Conservation (phyloP, 1,139 yeast species). For the Magnusiomyces paraingens region DNA sequence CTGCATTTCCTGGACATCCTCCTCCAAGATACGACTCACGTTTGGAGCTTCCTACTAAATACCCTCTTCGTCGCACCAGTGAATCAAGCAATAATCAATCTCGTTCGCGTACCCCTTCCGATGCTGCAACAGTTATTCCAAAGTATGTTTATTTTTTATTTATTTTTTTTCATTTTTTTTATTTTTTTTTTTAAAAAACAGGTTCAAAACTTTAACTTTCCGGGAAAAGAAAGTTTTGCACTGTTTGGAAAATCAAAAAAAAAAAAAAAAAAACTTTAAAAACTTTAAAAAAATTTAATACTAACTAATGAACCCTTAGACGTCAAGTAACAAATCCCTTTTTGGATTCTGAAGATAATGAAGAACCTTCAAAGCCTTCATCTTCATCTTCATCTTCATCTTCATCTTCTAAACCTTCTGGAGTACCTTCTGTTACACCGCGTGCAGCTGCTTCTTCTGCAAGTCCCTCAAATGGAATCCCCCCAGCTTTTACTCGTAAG, state of each 20-base stretch:
- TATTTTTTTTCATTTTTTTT: neutral
- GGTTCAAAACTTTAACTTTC: too few relatives aligned
- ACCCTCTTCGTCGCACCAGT: too few relatives aligned
- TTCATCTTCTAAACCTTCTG: neutral
- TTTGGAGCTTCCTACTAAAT: too few relatives aligned
- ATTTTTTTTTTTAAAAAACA: neutral
- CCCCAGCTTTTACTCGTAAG: neutral
- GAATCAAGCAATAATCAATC: too few relatives aligned
- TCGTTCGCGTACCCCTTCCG: too few relatives aligned
- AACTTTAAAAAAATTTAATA: neutral
- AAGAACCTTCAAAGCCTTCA: neutral
- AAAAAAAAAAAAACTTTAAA: too few relatives aligned
- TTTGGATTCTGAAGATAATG: slow-evolving; percentile 8
- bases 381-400: neutral
- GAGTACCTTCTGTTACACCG: neutral
- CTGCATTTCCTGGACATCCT: too few relatives aligned
- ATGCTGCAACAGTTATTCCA: too few relatives aligned
- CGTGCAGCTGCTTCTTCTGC: neutral
- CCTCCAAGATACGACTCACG: too few relatives aligned
- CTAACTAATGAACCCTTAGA: neutral
- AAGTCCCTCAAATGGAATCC: neutral
- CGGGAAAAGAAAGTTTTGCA: too few relatives aligned
- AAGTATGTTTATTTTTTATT: too few relatives aligned
- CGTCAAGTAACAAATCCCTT: slow-evolving; percentile 14
- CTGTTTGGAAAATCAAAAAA: too few relatives aligned